Evolutionary conservation across 495 filamentous ascomycete species (phyloP), one percentile per base, ranked within the genome.

Genomic region (Thermothielavioides terrestris): DNA sequence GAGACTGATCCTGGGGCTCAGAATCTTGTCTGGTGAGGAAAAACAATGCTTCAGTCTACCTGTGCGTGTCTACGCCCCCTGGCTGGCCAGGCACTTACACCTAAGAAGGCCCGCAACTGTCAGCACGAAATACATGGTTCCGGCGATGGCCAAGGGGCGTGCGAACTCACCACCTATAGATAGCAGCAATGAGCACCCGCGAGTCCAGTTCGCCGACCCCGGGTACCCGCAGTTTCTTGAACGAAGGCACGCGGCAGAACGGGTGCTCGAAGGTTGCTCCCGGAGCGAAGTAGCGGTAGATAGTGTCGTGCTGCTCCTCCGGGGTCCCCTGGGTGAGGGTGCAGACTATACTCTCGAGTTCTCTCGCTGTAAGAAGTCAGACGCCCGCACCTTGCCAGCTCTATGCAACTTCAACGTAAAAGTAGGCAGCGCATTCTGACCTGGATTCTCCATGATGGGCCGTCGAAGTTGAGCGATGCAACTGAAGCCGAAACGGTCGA

Each of bases 251-350:
- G 18, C 80, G 80, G 60, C 85, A 91, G 65, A 94, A 85, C 0
- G 89, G 88, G 60, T 95, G 89, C 3, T 77, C 71, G 62, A 94
- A 92, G 48, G 78, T 74, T 14, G 85, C 81, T 53, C 79, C 64
- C 8, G 73, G 75, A 1, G 80, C 77, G 69, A 87, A 95, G 65
- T 85, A 89, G 10, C 65, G 71, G 41, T 87, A 72, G 18, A 95
- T 62, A 5, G 82, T 70, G 15, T 73, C 63, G 22, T 69, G 63
- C 66, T 94, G 89, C 23, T 78, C 63, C 0, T 74, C 66, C 0
- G 84, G 85, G 0, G 77, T 62, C 12, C 80, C 76, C 62, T 86
- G 77, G 22, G 78, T 83, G 39, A 95, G 74, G 42, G 71, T 58
- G 32, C 72, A 75, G 61, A 95, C 85, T 28, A 94, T 70, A 7